phyloP scores from a whole-genome alignment of 2,329 filamentous ascomycete species.

The Apiospora aurea region DNA sequence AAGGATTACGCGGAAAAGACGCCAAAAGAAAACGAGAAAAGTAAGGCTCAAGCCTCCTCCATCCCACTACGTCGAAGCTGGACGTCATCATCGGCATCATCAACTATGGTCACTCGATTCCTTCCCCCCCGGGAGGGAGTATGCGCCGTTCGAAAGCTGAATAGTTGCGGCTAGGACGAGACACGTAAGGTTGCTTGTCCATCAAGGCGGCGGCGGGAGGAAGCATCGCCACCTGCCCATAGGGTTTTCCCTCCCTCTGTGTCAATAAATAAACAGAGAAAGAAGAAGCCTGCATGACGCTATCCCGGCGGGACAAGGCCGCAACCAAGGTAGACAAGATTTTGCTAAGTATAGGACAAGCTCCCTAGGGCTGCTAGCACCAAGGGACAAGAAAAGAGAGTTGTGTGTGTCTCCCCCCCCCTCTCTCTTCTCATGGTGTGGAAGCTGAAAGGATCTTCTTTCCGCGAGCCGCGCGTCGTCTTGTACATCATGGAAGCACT shows the following conservation, averaged over 20 bases:
- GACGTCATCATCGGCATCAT: slow-evolving; percentile 1
- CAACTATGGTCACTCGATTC: background rate
- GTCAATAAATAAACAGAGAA: slow-evolving; percentile 14
- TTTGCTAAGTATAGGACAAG: slow-evolving; percentile 16
- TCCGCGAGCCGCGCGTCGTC: slow-evolving; percentile 9
- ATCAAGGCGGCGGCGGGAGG: slow-evolving; percentile 16
- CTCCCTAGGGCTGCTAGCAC: slow-evolving; percentile 8
- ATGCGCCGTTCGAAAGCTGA: background rate
- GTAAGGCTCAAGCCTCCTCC: background rate
- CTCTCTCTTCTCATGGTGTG: background rate
- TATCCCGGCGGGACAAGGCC: background rate
- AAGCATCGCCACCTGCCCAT: slow-evolving; percentile 9
- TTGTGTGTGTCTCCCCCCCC: background rate
- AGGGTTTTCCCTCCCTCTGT: background rate
- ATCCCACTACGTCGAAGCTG: background rate
- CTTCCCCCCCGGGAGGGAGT: background rate
- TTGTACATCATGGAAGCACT: background rate
- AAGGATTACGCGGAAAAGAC: background rate
- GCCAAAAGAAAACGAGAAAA: background rate
- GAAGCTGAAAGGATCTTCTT: slow-evolving; percentile 12
- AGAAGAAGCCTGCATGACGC: background rate
- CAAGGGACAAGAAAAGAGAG: background rate
- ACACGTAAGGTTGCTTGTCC: slow-evolving; percentile 15
- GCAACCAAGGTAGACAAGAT: background rate
- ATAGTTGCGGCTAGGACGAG: background rate